Conservation (phyloP, 176 grass and related monocot genomes). For the Lolium perenne region DNA sequence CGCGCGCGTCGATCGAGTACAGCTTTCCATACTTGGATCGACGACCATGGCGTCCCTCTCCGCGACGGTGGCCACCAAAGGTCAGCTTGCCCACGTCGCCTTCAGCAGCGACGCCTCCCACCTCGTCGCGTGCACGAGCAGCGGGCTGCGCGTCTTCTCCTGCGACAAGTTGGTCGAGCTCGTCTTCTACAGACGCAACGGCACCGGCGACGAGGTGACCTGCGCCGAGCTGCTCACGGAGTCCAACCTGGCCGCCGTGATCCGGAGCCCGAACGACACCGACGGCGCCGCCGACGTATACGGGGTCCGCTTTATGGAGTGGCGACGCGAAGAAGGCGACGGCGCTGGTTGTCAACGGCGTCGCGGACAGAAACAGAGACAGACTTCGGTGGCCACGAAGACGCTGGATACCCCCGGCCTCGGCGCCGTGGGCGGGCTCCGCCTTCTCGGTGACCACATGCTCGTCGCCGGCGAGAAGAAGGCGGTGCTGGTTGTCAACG, state of each 20-base stretch:
- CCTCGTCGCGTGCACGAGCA: constrained; percentile 58
- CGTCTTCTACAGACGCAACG: constrained; percentile 26
- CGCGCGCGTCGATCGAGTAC: neutral
- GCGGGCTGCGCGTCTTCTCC: constrained; percentile 61
- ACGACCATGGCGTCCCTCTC: neutral
- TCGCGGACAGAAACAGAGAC: too few species aligned
- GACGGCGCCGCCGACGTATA: neutral
- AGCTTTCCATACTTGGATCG: neutral
- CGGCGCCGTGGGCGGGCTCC: constrained; percentile 47
- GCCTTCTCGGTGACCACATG: constrained; percentile 48
- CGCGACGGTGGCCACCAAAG: neutral
- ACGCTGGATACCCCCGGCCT: neutral
- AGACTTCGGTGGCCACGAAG: neutral
- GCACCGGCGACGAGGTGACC: constrained; percentile 25
- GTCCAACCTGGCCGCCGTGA: constrained; percentile 26
- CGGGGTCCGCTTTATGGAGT: neutral
- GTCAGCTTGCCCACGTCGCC: constrained; percentile 55
- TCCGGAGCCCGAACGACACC: neutral
- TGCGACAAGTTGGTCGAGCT: constrained; percentile 46
- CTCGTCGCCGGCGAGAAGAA: constrained; percentile 55
- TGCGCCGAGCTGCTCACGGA: constrained; percentile 35
- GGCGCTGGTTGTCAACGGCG: too few species aligned
- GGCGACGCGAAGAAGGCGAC: neutral
- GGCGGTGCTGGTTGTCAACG: constrained; percentile 26
- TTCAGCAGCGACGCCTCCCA: constrained; percentile 65